Percentiles rank a stretch among this genome's conserved stretches.
These are phyloP conservation scores for Pichia nanzhaoensis DNA, from an alignment of 805 yeast species.

Conservation along the genomic window DNA sequence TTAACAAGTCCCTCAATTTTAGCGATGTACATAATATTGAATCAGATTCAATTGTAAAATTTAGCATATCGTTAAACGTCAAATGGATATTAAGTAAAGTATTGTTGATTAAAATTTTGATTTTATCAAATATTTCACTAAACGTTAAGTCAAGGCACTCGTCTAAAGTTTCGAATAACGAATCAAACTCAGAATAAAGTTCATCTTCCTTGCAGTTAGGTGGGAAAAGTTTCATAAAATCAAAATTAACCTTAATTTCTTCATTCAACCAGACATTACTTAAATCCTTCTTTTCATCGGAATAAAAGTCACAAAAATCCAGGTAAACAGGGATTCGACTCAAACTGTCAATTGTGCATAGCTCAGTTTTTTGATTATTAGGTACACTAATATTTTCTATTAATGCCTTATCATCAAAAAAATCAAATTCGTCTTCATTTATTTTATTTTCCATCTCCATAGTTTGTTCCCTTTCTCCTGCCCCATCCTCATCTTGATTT, in stretches of 20 bases:
- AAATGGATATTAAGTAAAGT: constrained; percentile 6
- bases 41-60: constrained; percentile 24
- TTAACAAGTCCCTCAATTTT: constrained; percentile 19
- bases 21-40: constrained; percentile 13
- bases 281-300: not conserved
- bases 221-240: constrained; percentile 21
- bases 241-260: constrained; percentile 8
- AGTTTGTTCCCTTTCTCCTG: not conserved
- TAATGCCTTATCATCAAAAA: constrained; percentile 6
- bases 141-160: constrained; percentile 12
- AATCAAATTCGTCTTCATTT: not conserved
- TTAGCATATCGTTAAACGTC: constrained; percentile 18
- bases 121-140: constrained; percentile 11
- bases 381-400: not conserved
- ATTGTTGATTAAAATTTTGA: not conserved
- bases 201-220: constrained; percentile 21
- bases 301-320: constrained; percentile 19
- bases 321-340: constrained; percentile 22
- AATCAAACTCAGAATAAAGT: constrained; percentile 19
- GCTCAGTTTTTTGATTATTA: too few species aligned
- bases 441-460: not conserved
- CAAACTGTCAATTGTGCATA: not conserved
- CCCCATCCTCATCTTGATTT: not conserved
- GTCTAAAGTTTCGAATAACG: constrained; percentile 15
- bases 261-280: not conserved